Percentiles rank a stretch among this genome's conserved stretches.
Evolutionary conservation across 2,329 filamentous ascomycete species (phyloP).

Genomic region (Ophiosphaerella herpotricha): DNA sequence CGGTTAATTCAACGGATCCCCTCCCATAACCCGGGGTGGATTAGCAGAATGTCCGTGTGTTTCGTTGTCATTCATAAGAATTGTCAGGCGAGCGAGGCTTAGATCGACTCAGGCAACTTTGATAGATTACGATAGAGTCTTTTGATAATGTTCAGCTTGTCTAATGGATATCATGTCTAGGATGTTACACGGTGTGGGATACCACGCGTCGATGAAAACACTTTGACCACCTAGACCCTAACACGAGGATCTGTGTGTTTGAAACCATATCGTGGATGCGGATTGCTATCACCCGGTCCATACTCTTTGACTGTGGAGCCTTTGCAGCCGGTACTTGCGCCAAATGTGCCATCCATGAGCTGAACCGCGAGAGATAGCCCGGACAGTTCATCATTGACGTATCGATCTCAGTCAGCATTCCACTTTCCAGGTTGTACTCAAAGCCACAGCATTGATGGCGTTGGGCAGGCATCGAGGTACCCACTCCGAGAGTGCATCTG

Average conservation of each 20-base stretch:
- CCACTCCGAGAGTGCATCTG: conserved; percentile 26
- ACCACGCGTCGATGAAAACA: background rate
- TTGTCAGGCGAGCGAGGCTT: conserved; percentile 27
- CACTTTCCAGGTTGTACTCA: conserved; percentile 7
- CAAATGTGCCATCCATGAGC: conserved; percentile 14
- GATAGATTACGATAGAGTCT: conserved; percentile 25
- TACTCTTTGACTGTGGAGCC: conserved; percentile 4
- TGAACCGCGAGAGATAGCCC: conserved; percentile 13
- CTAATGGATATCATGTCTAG: conserved; percentile 11
- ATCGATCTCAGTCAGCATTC: conserved; percentile 15
- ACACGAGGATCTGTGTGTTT: conserved; percentile 9
- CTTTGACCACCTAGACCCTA: background rate
- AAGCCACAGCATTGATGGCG: conserved; percentile 20
- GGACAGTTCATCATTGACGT: conserved; percentile 1
- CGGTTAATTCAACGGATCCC: conserved; percentile 44
- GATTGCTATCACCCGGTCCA: background rate
- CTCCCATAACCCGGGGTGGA: conserved; percentile 42
- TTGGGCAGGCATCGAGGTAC: conserved; percentile 24
- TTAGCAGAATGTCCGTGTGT: conserved; percentile 34
- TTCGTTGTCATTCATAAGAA: conserved; percentile 43
- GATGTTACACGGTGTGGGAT: background rate
- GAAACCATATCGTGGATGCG: background rate
- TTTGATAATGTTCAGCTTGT: conserved; percentile 16
- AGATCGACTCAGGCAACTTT: conserved; percentile 25
- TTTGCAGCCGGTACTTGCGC: conserved; percentile 6